A percentile compares a stretch with the other conserved stretches of the same genome.
Conservation (phyloP, 768 basidiomycete genomes). For the Amanita brunnescens region DNA sequence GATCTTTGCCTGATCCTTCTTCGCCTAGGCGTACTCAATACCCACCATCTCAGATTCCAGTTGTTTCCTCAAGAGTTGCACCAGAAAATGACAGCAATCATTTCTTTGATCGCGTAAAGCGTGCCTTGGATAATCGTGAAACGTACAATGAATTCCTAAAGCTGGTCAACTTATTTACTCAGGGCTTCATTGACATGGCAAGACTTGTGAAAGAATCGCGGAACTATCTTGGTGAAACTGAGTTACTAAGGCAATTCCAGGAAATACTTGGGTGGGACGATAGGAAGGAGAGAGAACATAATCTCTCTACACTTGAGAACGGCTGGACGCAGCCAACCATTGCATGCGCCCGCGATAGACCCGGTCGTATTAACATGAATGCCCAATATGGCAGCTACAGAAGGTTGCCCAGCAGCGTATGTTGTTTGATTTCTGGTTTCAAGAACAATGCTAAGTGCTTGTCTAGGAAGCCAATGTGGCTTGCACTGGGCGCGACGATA, state of each 20-base stretch:
- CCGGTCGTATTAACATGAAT: constrained; percentile 57
- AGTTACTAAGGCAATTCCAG: constrained; percentile 74
- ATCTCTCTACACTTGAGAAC: constrained; percentile 37
- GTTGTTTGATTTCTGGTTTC: constrained; percentile 21
- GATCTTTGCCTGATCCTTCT: constrained; percentile 24
- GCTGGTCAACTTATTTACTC: constrained; percentile 88
- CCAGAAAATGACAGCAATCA: constrained; percentile 43
- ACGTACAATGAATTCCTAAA: constrained; percentile 93
- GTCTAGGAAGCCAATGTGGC: constrained; percentile 74
- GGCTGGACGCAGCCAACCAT: constrained; percentile 45
- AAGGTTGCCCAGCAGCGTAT: constrained; percentile 66
- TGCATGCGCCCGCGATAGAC: constrained; percentile 31
- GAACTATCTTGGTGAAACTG: constrained; percentile 68
- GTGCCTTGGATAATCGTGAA: constrained; percentile 60
- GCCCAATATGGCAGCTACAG: constrained; percentile 86
- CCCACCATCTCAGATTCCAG: constrained; percentile 11
- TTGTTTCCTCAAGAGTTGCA: constrained; percentile 20
- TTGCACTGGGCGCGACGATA: constrained; percentile 93
- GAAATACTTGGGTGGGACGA: constrained; percentile 87
- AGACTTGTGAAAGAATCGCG: constrained; percentile 75
- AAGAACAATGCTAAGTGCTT: background rate
- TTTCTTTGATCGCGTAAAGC: constrained; percentile 90
- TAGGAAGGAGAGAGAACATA: constrained; percentile 48
- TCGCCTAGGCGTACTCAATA: constrained; percentile 26
- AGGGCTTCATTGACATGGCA: constrained; percentile 84